Conservation (phyloP, 257 asterid genomes). For the Echium plantagineum region DNA sequence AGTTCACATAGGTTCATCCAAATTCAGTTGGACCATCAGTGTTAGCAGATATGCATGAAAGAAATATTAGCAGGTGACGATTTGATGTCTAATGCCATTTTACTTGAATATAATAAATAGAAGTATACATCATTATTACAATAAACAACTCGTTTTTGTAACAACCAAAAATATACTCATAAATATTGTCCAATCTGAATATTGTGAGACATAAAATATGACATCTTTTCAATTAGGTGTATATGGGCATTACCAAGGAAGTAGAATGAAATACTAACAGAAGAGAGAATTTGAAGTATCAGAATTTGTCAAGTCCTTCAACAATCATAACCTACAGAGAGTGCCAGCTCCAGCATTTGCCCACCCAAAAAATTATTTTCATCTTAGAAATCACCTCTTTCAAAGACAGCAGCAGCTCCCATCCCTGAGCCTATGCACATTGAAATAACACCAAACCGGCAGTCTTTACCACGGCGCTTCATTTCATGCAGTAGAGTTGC, state of each 20-base stretch:
- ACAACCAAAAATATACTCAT: too few relatives aligned
- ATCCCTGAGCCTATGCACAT: slow-evolving; percentile 97
- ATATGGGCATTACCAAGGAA: slow-evolving; percentile 15
- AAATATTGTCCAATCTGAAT: not conserved
- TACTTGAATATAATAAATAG: too few relatives aligned
- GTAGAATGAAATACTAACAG: slow-evolving; percentile 15
- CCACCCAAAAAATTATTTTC: slow-evolving; percentile 3
- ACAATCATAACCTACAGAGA: slow-evolving; percentile 19
- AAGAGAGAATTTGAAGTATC: slow-evolving; percentile 19
- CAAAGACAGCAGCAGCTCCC: slow-evolving; percentile 97
- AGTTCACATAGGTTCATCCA: too few relatives aligned
- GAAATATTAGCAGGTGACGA: too few relatives aligned
- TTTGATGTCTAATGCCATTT: too few relatives aligned
- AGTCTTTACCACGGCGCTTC: slow-evolving; percentile 82
- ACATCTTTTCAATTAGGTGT: not conserved
- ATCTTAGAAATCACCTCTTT: slow-evolving; percentile 71
- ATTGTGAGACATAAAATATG: not conserved
- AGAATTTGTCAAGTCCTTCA: slow-evolving; percentile 29
- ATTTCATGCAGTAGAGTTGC: slow-evolving; percentile 78
- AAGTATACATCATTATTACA: too few relatives aligned
- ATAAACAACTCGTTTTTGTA: too few relatives aligned
- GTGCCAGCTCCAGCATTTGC: slow-evolving; percentile 48
- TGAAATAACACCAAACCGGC: slow-evolving; percentile 82
- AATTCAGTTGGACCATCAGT: too few relatives aligned
- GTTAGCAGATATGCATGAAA: too few relatives aligned